Percentiles rank a stretch among this genome's conserved stretches.
Evolutionary conservation across 441 rosid genomes (phyloP).

Genomic region (Adansonia rubrostipa): DNA sequence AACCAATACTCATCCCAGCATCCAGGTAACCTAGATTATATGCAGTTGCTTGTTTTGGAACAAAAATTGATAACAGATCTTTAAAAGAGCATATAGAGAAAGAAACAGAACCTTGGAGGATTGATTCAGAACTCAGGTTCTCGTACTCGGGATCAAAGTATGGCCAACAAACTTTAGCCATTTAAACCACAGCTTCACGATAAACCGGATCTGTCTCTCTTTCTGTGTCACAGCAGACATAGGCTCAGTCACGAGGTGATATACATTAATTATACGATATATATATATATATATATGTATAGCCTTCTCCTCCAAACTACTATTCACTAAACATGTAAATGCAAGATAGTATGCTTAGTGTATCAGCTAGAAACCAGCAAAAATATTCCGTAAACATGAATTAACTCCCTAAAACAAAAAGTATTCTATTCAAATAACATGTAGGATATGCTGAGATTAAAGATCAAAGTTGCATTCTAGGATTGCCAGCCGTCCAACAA

Average conservation of each 20-base stretch:
- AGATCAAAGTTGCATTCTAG: constrained; percentile 9
- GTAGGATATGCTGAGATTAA: background rate
- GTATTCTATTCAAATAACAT: background rate
- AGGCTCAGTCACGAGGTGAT: background rate
- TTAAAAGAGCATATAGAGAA: background rate
- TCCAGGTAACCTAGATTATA: too few species aligned
- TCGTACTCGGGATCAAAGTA: constrained; percentile 98
- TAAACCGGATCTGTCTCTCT: background rate
- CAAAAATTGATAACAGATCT: background rate
- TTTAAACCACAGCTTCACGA: constrained; percentile 30
- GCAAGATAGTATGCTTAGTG: background rate
- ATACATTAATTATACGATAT: constrained; percentile 12
- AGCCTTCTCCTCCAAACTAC: background rate
- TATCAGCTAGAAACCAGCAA: background rate
- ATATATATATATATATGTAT: too few species aligned
- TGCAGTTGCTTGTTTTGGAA: background rate
- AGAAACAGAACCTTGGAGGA: constrained; percentile 60
- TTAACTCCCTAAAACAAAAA: background rate
- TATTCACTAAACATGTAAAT: background rate
- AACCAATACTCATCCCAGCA: too few species aligned
- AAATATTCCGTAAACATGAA: background rate
- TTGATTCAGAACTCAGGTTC: constrained; percentile 83
- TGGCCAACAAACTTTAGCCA: constrained; percentile 84
- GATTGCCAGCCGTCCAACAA: background rate
- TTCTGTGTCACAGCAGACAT: constrained; percentile 19